Percentiles rank a stretch among this genome's conserved stretches.
Evolutionary conservation across 2,329 filamentous ascomycete species (phyloP).

Genomic region (Epichloe brachyelytri): DNA sequence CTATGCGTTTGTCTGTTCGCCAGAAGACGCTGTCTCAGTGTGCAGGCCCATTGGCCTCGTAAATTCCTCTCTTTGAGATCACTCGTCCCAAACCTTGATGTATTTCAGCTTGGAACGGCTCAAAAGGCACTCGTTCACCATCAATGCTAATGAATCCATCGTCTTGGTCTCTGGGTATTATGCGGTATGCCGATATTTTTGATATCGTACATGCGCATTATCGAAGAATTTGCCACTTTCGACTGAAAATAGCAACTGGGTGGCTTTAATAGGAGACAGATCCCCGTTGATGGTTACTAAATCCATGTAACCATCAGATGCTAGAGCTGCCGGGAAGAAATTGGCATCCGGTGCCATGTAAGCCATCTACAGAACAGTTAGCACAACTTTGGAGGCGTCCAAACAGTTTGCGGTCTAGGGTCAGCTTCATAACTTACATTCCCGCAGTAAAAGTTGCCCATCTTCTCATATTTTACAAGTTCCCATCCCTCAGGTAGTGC

Average conservation of each 20-base stretch:
- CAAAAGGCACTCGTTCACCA: slow-evolving; percentile 76
- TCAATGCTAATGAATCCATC: slow-evolving; percentile 89
- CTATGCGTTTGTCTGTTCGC: too few species aligned
- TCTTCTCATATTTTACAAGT: slow-evolving; percentile 55
- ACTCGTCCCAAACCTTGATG: slow-evolving; percentile 72
- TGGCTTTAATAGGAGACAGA: slow-evolving; percentile 50
- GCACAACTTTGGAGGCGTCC: neutral
- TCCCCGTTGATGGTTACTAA: slow-evolving; percentile 70
- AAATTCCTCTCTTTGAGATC: slow-evolving; percentile 63
- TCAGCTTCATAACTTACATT: slow-evolving; percentile 45
- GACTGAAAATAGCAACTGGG: slow-evolving; percentile 59
- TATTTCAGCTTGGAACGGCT: slow-evolving; percentile 82
- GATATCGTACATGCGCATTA: slow-evolving; percentile 61
- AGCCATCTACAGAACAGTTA: slow-evolving; percentile 48
- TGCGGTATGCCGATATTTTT: slow-evolving; percentile 74
- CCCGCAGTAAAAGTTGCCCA: slow-evolving; percentile 88
- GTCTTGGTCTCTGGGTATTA: slow-evolving; percentile 58
- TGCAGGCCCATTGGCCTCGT: slow-evolving; percentile 48
- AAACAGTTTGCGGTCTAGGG: neutral
- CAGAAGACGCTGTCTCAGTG: slow-evolving; percentile 33
- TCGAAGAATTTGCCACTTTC: slow-evolving; percentile 69
- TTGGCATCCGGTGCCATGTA: slow-evolving; percentile 80
- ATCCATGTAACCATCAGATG: slow-evolving; percentile 77
- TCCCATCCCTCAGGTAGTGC: slow-evolving; percentile 68
- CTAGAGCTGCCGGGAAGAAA: slow-evolving; percentile 75